A percentile compares a stretch with the other conserved stretches of the same genome.
Conservation (phyloP, 1,284 basidiomycete species). For the Neotropicomus parvogracilis region DNA sequence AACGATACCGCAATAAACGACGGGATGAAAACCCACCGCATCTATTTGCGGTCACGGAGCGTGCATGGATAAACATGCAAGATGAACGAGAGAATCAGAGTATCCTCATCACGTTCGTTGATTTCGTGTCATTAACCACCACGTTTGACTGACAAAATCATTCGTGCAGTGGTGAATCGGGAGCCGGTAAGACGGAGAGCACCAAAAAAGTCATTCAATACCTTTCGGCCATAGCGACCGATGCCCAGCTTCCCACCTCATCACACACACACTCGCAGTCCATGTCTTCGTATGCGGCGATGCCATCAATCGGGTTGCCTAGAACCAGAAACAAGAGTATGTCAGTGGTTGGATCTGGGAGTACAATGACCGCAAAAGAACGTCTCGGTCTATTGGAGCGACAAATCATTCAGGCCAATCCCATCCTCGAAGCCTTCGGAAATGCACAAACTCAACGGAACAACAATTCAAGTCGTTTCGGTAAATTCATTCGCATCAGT, state of each 20-base stretch:
- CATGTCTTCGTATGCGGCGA: constrained; percentile 43
- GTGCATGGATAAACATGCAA: constrained; percentile 98
- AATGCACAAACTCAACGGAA: constrained; percentile 99
- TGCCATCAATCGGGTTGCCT: constrained; percentile 59
- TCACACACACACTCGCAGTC: constrained; percentile 61
- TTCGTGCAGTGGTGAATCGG: constrained; percentile 83
- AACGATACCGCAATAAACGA: constrained; percentile 90
- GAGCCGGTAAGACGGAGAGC: constrained; percentile 99
- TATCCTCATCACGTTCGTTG: constrained; percentile 90
- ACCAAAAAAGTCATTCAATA: constrained; percentile 99
- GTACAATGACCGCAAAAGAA: constrained; percentile 54
- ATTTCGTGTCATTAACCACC: neutral
- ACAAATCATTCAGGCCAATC: constrained; percentile 97
- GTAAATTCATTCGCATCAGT: constrained; percentile 96
- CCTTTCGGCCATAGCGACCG: constrained; percentile 93
- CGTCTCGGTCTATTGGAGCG: constrained; percentile 88
- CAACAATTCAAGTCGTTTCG: constrained; percentile 98
- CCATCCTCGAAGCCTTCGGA: constrained; percentile 96
- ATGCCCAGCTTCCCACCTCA: constrained; percentile 59
- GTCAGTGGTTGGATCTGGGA: constrained; percentile 44
- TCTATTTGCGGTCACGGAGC: constrained; percentile 95
- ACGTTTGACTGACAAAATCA: constrained; percentile 1
- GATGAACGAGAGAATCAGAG: constrained; percentile 97
- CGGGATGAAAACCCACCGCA: constrained; percentile 96
- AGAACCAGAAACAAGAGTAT: constrained; percentile 48